Base-by-base conservation (phyloP, 495 filamentous ascomycete genomes). In the Pseudotulostoma volvatum region DNA sequence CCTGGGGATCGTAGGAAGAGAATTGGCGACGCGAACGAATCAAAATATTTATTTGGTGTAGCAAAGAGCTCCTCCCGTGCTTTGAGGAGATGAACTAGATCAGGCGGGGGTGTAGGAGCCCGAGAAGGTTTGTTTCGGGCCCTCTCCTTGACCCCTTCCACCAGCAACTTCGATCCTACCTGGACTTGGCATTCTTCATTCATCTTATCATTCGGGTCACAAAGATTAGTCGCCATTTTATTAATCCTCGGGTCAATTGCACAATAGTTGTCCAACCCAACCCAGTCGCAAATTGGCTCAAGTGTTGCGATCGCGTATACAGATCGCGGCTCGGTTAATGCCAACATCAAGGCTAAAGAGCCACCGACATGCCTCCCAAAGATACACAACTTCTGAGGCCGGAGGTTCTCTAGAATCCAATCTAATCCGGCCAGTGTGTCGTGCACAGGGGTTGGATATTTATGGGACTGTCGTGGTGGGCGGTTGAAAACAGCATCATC, bases 1-100 rank as follows among this genome's bases (percentile, higher is more conserved):
- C 60, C 64, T 0, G 68, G 45, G 0, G 68, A 66, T 18, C 73
- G 63, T 30, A 76, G 69, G 46, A 75, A 74, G 3, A 73, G 57
- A 5, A 72, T 53, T 0, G 73, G 73, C 3, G 70, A 74, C 1
- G 73, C 73, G 44, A 77, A 76, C 1, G 71, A 55, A 42, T 76
- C 73, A 32, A 74, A 74, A 45, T 59, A 72, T 9, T 61, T 45
- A 38, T 68, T 64, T 5, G 64, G 59, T 2, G 54, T 60, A 2
- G 48, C 16, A 46, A 77, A 77, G 16, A 68, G 49, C 2, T 42
- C 15, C 14, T 55, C 48, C 9, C 68, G 56, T 1, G 60, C 60
- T n/a, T 54, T 19, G 1, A 63, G 53, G 3, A 63, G 56, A 0
- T 52, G 50, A 4, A 62, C 41, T 7, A 67, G 47, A 25, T 60